Base-by-base conservation (phyloP, 208 protist species). In the Angomonas deanei region DNA sequence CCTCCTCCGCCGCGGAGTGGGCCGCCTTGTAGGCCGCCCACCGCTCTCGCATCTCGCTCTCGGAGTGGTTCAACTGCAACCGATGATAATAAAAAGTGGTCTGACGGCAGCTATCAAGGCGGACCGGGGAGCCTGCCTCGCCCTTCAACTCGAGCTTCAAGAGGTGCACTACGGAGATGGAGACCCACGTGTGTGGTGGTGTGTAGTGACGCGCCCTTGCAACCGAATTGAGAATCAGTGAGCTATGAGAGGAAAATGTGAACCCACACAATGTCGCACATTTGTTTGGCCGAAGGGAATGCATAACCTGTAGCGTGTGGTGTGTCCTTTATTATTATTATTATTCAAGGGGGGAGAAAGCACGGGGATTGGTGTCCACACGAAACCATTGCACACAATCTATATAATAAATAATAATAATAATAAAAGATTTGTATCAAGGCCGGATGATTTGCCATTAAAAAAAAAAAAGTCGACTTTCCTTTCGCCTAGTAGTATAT, bases 151-250 rank as follows among this genome's bases (percentile, higher is more conserved):
- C 28, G 17, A 88, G 54, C 1, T 36, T 6, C 2, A 92, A 70
- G 0, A 52, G 56, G 17, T 66, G 31, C 17, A 76, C 55, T 39
- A 86, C 27, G 6, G 32, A 59, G 8, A 33, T 47, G 0, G 85
- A 67, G 10, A 92, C 80, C 82, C 85, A 92, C 4, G 86, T 48
- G 13, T 28, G 15, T 34, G 50, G 50, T 24, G 49, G 61, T 2
- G 26, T 23, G 63, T 79, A 84, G 1, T 64, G 31, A 0, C 70
- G 57, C 8, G 74, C 33, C 1, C 61, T 36, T 0, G 72, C 67
- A 10, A 85, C 33, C 1, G 74, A 64, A 57, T 73, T 70, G 0
- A 88, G 64, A 54, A 89, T 60, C 3, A 69, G 21, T 23, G 72
- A 60, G 36, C 72, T 58, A 17, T 74, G 64, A 0, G 26, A 13